These are phyloP conservation scores for Penicillium corylophilum DNA, from an alignment of 2,329 filamentous ascomycete genomes.

Conservation along the genomic window DNA sequence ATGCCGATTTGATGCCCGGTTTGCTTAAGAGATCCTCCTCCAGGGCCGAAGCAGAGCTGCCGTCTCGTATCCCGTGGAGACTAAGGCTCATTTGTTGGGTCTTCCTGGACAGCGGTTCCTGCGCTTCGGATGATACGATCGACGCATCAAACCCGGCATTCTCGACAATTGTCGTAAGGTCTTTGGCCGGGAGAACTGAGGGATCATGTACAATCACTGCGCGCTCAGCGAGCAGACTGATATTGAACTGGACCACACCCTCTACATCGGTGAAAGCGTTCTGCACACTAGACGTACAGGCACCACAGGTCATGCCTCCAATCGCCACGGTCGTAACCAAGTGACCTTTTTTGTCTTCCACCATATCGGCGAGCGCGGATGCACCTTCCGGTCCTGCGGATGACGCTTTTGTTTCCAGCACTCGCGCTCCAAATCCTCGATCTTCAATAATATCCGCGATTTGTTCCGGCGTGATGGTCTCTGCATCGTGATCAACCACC, in stretches of 20 bases:
- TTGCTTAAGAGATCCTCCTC: constrained; percentile 66
- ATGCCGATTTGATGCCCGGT: constrained; percentile 71
- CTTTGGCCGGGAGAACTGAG: constrained; percentile 65
- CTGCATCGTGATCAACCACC: constrained; percentile 76
- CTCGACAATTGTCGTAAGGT: constrained; percentile 80
- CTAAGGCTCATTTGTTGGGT: constrained; percentile 72
- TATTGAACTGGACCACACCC: constrained; percentile 86
- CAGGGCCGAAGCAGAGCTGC: constrained; percentile 68
- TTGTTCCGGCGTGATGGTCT: constrained; percentile 51
- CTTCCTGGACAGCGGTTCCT: constrained; percentile 55
- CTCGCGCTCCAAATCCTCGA: constrained; percentile 75
- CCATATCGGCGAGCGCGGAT: constrained; percentile 36
- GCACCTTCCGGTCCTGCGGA: constrained; percentile 29
- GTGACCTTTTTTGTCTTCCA: constrained; percentile 35
- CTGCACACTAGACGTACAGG: constrained; percentile 90
- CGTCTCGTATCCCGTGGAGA: constrained; percentile 75
- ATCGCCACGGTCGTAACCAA: constrained; percentile 83
- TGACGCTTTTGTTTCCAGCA: constrained; percentile 65
- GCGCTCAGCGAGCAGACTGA: constrained; percentile 88
- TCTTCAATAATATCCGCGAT: constrained; percentile 62
- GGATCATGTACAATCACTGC: constrained; percentile 85
- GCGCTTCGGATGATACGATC: constrained; percentile 72
- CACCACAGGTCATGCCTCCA: constrained; percentile 96
- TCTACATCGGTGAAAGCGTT: constrained; percentile 73
- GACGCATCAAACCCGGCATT: constrained; percentile 85